Base-by-base conservation (phyloP, 2,329 filamentous ascomycete species). In the Claviceps quebecensis region DNA sequence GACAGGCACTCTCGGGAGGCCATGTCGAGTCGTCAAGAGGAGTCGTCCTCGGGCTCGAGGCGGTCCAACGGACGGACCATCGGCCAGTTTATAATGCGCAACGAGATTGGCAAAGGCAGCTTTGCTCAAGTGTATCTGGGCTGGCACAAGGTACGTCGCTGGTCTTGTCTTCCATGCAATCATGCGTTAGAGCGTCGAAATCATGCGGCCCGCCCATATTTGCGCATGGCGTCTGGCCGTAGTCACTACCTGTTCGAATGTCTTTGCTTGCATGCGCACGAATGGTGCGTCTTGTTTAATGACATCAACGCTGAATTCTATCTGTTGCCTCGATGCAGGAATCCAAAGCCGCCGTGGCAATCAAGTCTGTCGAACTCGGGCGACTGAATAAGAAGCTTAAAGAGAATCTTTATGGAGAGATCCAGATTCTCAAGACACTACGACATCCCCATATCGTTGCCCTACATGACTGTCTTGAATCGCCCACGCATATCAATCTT, bases 401-500 rank as follows among this genome's bases (percentile, higher is more conserved):
- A 65, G 90, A 96, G 56, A 98, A 97, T 67, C 81, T 98, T 49
- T 89, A 93, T 60, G 84, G 85, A 62, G 93, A 98, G 72, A 97
- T 98, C 65, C 79, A 91, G 60, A 98, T 98, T 57, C 82, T 98
- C 63, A 93, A 93, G 69, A 87, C 82, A 56, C 78, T 98, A 29
- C 86, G 93, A 54, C 93, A 98, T 68, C 93, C 93, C 29, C 93
- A 98, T 65, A 96, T 98, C 60, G 93, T 97, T 58, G 87, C 89
- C 59, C 83, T 98, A 47, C 90, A 96, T 72, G 88, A 95, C 69
- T 96, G 90, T 71, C 78, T 91, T 66, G 90, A 97, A 67, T 85
- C 87, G 0, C 73, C 80, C 3, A 83, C 84, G 22, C 87, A 95
- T 63, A 96, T 97, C 69, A 93, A 98, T 69, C 78, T 98, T 53